phyloP scores from a whole-genome alignment of 108 stramenopile species.

The Fistulifera pelliculosa region DNA sequence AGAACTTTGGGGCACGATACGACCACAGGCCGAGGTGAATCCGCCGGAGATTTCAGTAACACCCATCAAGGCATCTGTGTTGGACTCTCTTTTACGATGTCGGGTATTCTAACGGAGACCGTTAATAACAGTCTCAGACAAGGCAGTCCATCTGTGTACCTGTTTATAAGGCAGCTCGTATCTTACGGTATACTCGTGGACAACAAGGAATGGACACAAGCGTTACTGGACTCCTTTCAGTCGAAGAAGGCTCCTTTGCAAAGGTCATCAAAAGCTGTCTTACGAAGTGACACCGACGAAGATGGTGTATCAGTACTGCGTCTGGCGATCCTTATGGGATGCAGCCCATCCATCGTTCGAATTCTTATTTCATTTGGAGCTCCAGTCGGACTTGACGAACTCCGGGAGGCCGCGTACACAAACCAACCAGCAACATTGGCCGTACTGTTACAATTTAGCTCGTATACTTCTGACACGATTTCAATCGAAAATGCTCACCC shows the following conservation, averaged over 20 bases:
- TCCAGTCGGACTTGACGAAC: conserved; percentile 17
- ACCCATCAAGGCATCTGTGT: no score
- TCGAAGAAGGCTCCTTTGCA: conserved; percentile 13
- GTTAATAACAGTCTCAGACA: neutral
- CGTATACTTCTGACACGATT: conserved; percentile 22
- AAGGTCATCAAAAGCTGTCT: conserved; percentile 3
- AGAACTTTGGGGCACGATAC: no score
- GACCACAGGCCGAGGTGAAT: no score
- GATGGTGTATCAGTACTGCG: conserved; percentile 27
- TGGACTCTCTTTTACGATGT: conserved; percentile 1
- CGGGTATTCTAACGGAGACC: neutral
- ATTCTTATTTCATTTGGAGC: conserved; percentile 24
- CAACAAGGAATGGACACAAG: conserved; percentile 26
- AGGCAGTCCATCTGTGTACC: neutral
- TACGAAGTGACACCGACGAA: conserved; percentile 19
- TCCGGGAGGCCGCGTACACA: conserved; percentile 15
- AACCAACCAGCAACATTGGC: conserved; percentile 20
- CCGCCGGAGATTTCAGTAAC: no score
- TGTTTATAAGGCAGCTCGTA: conserved; percentile 5
- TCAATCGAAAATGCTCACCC: conserved; percentile 18
- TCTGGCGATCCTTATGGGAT: conserved; percentile 35
- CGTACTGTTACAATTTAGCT: conserved; percentile 19
- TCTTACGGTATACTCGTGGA: conserved; percentile 21
- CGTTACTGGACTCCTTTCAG: conserved; percentile 5
- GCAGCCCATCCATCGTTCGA: conserved; percentile 13